These are phyloP conservation scores for Cystobasidium onofrii DNA, from an alignment of 768 basidiomycete genomes.

Conservation along the genomic window DNA sequence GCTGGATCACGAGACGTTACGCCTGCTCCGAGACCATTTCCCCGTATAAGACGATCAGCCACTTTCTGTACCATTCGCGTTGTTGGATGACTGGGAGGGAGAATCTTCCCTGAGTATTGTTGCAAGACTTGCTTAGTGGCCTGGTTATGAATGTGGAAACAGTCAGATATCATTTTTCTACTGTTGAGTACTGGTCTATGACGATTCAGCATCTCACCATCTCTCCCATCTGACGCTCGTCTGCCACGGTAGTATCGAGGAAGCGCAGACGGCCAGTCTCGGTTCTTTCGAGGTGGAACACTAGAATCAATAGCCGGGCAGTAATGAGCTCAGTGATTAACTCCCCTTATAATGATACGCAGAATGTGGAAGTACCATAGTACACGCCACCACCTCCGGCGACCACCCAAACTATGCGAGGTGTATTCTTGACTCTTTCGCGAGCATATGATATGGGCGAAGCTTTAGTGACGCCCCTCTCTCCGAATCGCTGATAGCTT, in stretches of 20 bases:
- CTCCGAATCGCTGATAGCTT: background rate
- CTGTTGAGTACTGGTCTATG: background rate
- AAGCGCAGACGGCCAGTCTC: constrained; percentile 80
- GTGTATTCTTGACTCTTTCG: background rate
- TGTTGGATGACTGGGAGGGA: constrained; percentile 61
- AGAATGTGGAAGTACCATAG: constrained; percentile 17
- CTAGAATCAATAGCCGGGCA: too few relatives aligned
- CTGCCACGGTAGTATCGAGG: constrained; percentile 62
- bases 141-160: constrained; percentile 34
- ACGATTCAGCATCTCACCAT: background rate
- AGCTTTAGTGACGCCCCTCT: background rate
- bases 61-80: constrained; percentile 63
- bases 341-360: too few relatives aligned
- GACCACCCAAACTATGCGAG: constrained; percentile 32
- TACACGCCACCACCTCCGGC: constrained; percentile 33
- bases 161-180: background rate
- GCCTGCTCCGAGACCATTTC: constrained; percentile 57
- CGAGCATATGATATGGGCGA: background rate
- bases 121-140: constrained; percentile 49
- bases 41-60: constrained; percentile 59
- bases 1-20: constrained; percentile 44
- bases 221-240: constrained; percentile 54
- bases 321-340: too few relatives aligned
- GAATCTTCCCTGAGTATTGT: constrained; percentile 54
- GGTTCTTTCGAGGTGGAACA: constrained; percentile 6